Conservation (phyloP, 2,329 filamentous ascomycete species). For the Botrytis fabae region DNA sequence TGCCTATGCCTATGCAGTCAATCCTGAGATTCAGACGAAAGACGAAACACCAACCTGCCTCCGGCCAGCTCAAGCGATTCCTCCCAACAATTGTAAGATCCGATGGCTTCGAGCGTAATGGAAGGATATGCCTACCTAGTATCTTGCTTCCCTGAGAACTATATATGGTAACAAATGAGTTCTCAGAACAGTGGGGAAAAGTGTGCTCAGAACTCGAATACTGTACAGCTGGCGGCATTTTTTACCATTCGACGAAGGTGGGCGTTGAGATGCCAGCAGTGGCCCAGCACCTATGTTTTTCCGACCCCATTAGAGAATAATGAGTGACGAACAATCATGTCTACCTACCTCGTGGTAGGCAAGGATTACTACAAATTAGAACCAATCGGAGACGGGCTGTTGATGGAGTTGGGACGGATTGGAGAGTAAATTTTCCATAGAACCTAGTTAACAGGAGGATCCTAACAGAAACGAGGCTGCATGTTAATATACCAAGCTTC, state of each 20-base stretch:
- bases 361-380: slow-evolving; percentile 5
- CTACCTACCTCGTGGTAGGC: slow-evolving; percentile 19
- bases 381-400: neutral
- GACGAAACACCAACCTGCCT: neutral
- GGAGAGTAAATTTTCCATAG: slow-evolving; percentile 6
- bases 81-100: neutral
- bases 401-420: neutral
- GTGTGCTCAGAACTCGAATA: neutral
- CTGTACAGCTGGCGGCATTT: slow-evolving; percentile 5
- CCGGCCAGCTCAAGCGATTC: neutral
- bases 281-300: neutral
- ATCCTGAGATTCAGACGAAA: neutral
- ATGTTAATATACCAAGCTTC: neutral
- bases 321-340: slow-evolving; percentile 16
- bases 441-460: neutral
- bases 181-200: neutral
- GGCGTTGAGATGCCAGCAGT: neutral
- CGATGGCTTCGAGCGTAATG: neutral
- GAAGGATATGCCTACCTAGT: neutral
- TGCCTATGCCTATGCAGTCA: neutral
- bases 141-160: neutral
- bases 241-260: neutral
- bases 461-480: slow-evolving; percentile 12
- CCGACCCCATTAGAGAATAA: slow-evolving; percentile 1
- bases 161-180: neutral